A percentile compares a stretch with the other conserved stretches of the same genome.
phyloP scores from a whole-genome alignment of 2,329 filamentous ascomycete genomes.

The Trichoderma koningiopsis region DNA sequence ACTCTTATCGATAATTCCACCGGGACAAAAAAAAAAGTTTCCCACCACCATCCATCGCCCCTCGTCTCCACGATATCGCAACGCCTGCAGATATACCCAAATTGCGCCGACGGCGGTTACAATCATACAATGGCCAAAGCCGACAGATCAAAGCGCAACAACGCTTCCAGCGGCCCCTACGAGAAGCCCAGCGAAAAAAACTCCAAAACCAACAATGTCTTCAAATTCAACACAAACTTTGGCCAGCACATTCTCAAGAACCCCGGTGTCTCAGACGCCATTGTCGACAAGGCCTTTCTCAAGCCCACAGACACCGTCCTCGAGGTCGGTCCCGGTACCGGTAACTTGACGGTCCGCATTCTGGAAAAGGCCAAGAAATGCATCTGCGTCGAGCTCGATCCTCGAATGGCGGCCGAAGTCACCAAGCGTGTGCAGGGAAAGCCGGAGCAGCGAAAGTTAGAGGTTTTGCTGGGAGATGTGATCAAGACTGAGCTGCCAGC shows the following conservation, averaged over 20 bases:
- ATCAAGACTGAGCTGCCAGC: conserved; percentile 80
- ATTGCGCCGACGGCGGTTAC: background rate
- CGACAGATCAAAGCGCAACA: conserved; percentile 55
- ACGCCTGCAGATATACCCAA: conserved; percentile 26
- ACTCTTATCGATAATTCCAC: conserved; percentile 33
- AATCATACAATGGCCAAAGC: conserved; percentile 54
- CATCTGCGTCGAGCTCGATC: conserved; percentile 89
- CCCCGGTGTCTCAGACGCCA: conserved; percentile 78
- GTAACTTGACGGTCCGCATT: conserved; percentile 87
- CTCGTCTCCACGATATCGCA: conserved; percentile 29
- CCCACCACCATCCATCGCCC: conserved; percentile 26
- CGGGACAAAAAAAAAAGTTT: conserved; percentile 27
- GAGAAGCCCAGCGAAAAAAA: conserved; percentile 41
- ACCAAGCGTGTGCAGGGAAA: conserved; percentile 92
- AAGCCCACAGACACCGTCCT: conserved; percentile 90
- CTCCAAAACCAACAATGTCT: conserved; percentile 73
- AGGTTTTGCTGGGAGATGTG: conserved; percentile 81
- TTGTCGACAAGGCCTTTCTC: conserved; percentile 72
- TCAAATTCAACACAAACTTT: conserved; percentile 93
- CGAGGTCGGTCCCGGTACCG: conserved; percentile 88
- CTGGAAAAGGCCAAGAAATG: conserved; percentile 80
- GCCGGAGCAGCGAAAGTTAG: conserved; percentile 78
- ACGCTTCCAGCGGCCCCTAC: conserved; percentile 47
- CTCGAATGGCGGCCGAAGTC: conserved; percentile 93
- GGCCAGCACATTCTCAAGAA: conserved; percentile 92